phyloP scores from a whole-genome alignment of 2,329 filamentous ascomycete genomes.

The Byssothecium circinans region DNA sequence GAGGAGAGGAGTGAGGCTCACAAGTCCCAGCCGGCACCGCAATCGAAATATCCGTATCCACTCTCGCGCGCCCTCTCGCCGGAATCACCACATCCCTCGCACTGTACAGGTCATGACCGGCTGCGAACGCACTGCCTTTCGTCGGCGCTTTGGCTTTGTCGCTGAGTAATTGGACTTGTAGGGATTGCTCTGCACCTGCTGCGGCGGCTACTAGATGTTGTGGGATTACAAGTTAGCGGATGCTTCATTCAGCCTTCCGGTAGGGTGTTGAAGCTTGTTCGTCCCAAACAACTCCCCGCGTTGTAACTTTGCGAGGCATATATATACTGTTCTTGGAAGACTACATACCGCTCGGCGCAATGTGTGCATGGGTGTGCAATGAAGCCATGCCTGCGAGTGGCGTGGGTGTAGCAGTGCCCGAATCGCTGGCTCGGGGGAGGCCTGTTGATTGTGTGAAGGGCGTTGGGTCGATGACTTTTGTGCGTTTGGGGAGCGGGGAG shows the following conservation, averaged over 20 bases:
- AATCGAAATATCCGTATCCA: constrained; percentile 89
- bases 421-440: constrained; percentile 31
- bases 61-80: constrained; percentile 78
- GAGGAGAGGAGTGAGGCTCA: constrained; percentile 56
- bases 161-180: constrained; percentile 87
- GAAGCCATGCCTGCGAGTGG: constrained; percentile 24
- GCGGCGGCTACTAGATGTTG: constrained; percentile 26
- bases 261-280: too few species aligned
- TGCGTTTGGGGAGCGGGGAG: constrained; percentile 78
- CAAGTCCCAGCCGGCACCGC: constrained; percentile 88
- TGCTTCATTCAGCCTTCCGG: too few species aligned
- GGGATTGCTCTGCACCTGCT: constrained; percentile 50
- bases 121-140: constrained; percentile 83
- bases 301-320: too few species aligned
- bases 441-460: constrained; percentile 32
- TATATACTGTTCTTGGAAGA: too few species aligned
- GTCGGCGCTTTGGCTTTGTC: constrained; percentile 79
- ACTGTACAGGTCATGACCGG: constrained; percentile 91
- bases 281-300: too few species aligned
- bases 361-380: constrained; percentile 25
- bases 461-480: constrained; percentile 62
- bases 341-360: constrained; percentile 24
- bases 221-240: too few species aligned
- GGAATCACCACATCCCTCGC: constrained; percentile 75
- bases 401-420: constrained; percentile 41